phyloP scores from a whole-genome alignment of 768 basidiomycete species.

The Lactarius psammicola region DNA sequence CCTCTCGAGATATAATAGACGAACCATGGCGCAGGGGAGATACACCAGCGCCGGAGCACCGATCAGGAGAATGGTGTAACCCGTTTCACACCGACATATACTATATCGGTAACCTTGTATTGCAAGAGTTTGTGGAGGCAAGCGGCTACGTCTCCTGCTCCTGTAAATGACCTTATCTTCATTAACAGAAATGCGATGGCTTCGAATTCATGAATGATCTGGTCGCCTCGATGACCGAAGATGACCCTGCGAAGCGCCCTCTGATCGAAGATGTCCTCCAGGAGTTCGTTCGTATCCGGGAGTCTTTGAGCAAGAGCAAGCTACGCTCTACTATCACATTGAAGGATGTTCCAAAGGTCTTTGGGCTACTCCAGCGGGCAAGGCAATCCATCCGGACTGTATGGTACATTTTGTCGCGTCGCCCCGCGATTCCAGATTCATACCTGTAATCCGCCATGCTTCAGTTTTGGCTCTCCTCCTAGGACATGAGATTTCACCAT shows the following conservation, averaged over 20 bases:
- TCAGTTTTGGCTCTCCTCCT: too few species aligned
- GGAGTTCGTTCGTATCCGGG: slow-evolving; percentile 33
- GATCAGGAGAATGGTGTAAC: slow-evolving; percentile 19
- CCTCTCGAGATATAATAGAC: slow-evolving; percentile 33
- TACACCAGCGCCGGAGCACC: slow-evolving; percentile 39
- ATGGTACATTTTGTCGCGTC: not conserved
- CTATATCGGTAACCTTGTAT: slow-evolving; percentile 37
- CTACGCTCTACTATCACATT: slow-evolving; percentile 35
- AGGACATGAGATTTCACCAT: too few species aligned
- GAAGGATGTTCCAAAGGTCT: not conserved
- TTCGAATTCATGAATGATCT: slow-evolving; percentile 37
- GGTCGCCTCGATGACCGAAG: slow-evolving; percentile 36
- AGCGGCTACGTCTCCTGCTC: too few species aligned
- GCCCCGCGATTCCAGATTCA: slow-evolving; percentile 1
- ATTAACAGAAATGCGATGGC: slow-evolving; percentile 28
- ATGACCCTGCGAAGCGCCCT: slow-evolving; percentile 37
- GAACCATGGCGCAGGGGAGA: slow-evolving; percentile 42
- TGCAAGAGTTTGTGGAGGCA: slow-evolving; percentile 32
- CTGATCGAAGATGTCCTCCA: slow-evolving; percentile 34
- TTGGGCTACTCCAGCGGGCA: not conserved
- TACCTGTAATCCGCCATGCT: too few species aligned
- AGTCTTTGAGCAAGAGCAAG: slow-evolving; percentile 29
- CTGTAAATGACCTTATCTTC: not conserved
- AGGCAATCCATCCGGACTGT: not conserved
- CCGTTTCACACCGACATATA: too few species aligned